Base-by-base conservation (phyloP, 768 basidiomycete species). In the Suillus tomentosus region DNA sequence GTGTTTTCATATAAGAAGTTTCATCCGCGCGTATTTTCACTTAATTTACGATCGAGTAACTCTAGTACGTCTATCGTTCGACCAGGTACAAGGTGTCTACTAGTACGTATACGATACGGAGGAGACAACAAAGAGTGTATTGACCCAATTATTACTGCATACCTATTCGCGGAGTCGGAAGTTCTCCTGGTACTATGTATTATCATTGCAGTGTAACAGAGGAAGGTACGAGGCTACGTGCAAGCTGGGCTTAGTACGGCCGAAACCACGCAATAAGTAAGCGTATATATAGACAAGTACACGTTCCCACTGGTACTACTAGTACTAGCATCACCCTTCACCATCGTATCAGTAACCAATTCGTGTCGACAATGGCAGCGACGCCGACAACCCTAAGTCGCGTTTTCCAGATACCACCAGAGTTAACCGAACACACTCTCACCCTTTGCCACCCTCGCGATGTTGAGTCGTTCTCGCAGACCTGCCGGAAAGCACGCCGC, bases 391-490 rank as follows among this genome's bases (percentile, higher is more conserved):
- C 31, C 31, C 62, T 66, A 7, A 63, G 40, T 39, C 53, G 43
- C 31, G 61, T 80, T 61, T 62, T 83, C 39, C 70, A 74, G 48
- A 74, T 87, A 36, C 88, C 90, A 0, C 66, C 80, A 15, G 91
- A 94, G 71, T 72, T 92, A 53, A 66, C 81, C 27, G 86, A 91
- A 68, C 80, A 83, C 48, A 80, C 85, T 37, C 82, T 92, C 19
- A 72, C 78, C 10, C 80, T 82, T 67, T 86, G 85, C 68, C 79
- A 82, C 66, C 85, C 86, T 48, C 75, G 75, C 66, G 87, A 89
- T 62, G 81, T 91, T 53, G 79, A 85, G n/a, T 71, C 80, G 34
- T 87, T 90, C 71, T 78, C 87, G 15, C 78, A 79, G 70, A 84
- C 87, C 54, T 89, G 85, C 70, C 78, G 78, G 24, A 68, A 75